Conservation (phyloP, 768 basidiomycete genomes). For the Leccinum subgranulosum region DNA sequence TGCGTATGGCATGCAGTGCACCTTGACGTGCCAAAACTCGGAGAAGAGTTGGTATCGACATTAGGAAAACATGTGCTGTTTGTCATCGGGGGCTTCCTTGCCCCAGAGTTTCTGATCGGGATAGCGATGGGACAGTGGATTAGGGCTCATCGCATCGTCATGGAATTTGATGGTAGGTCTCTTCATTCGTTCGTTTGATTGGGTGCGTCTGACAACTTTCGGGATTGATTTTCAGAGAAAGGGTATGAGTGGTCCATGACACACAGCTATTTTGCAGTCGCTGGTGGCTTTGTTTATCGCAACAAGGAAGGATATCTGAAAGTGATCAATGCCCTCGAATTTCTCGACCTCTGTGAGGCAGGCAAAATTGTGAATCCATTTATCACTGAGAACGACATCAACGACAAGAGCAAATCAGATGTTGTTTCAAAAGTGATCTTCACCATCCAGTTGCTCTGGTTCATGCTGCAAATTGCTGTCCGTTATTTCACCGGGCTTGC, state of each 20-base stretch:
- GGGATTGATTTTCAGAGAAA: neutral
- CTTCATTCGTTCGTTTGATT: neutral
- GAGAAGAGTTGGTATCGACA: neutral
- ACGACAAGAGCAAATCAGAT: slow-evolving; percentile 3
- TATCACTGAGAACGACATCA: neutral
- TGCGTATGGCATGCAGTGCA: neutral
- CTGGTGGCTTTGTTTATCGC: too few relatives aligned
- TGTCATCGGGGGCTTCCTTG: neutral
- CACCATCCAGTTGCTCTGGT: neutral
- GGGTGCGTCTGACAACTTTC: neutral
- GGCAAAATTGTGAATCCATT: neutral
- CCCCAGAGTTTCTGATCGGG: neutral
- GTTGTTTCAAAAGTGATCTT: neutral
- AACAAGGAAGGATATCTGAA: neutral
- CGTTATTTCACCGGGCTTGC: neutral
- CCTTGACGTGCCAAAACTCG: neutral
- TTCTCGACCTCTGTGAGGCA: neutral
- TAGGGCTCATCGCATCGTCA: neutral
- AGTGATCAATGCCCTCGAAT: neutral
- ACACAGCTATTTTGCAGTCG: too few relatives aligned
- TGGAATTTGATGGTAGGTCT: neutral
- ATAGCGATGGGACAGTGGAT: neutral
- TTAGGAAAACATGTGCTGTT: neutral
- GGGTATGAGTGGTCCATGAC: neutral
- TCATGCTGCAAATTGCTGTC: neutral